Percentiles rank a stretch among this genome's conserved stretches.
Conservation (phyloP, 164 flowering plant genomes). For the Stephania cephalantha region DNA sequence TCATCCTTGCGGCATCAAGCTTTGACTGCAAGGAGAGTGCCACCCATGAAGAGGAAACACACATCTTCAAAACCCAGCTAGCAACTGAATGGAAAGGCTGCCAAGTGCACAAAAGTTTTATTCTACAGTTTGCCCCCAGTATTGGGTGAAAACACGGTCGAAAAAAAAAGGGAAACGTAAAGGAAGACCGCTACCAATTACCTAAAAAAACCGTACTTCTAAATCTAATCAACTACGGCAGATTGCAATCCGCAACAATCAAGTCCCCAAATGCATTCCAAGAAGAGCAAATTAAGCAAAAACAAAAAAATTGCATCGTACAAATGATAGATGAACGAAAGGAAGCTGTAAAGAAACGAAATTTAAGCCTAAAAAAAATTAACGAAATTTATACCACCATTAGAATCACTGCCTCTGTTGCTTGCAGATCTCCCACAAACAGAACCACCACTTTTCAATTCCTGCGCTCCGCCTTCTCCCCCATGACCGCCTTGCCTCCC, state of each 20-base stretch:
- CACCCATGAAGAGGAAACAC: too few relatives aligned
- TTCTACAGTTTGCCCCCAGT: too few relatives aligned
- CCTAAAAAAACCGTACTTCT: background rate
- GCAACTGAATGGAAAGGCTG: too few relatives aligned
- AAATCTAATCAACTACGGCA: background rate
- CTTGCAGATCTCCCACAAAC: constrained; percentile 7
- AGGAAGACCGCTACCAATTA: background rate
- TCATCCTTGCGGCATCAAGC: too few relatives aligned
- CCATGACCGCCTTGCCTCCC: constrained; percentile 3
- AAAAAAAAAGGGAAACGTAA: background rate
- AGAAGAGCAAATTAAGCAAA: background rate
- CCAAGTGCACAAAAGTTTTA: too few relatives aligned
- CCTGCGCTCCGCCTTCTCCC: constrained; percentile 7
- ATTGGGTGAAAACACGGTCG: background rate
- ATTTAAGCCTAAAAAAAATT: background rate
- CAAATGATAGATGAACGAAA: background rate
- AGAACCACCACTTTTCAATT: background rate
- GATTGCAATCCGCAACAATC: background rate
- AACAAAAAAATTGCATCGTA: background rate
- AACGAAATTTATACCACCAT: background rate
- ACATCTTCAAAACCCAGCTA: too few relatives aligned
- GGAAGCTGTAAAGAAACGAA: background rate
- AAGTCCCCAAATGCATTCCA: background rate
- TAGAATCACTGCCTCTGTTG: constrained; percentile 8
- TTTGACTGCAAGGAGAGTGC: too few relatives aligned